Evolutionary conservation across 805 yeast species (phyloP).

Genomic region (Candida xyloterini): DNA sequence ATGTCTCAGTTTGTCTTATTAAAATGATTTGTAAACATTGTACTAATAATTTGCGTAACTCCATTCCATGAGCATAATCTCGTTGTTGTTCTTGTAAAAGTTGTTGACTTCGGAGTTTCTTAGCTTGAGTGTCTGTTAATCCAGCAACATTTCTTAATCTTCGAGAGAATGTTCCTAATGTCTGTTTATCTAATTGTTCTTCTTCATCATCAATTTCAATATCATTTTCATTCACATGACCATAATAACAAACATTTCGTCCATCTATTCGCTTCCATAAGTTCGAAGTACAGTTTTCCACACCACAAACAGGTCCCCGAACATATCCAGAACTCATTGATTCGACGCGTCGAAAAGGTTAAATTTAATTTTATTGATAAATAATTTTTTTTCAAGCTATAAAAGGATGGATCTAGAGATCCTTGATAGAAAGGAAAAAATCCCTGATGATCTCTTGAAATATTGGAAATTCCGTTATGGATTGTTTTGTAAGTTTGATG

Average conservation of each 20-base stretch:
- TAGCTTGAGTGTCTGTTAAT: conserved; percentile 25
- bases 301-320: conserved; percentile 84
- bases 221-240: conserved; percentile 84
- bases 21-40: conserved; percentile 38
- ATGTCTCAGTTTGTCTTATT: conserved; percentile 42
- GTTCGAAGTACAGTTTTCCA: conserved; percentile 81
- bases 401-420: conserved; percentile 12
- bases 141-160: conserved; percentile 50
- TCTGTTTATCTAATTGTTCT: conserved; percentile 63
- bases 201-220: conserved; percentile 79
- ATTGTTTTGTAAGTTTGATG: conserved; percentile 61
- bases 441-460: conserved; percentile 42
- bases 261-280: conserved; percentile 76
- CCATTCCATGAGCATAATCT: conserved; percentile 25
- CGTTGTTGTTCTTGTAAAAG: conserved; percentile 12
- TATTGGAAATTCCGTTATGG: conserved; percentile 62
- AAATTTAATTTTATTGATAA: too few relatives aligned
- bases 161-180: conserved; percentile 52
- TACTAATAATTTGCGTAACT: conserved; percentile 17
- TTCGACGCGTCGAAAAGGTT: conserved; percentile 4
- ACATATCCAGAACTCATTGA: conserved; percentile 28
- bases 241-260: conserved; percentile 78
- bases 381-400: background rate
- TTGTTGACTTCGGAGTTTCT: conserved; percentile 11
- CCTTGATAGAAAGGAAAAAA: conserved; percentile 10